These are phyloP conservation scores for Catharanthus roseus DNA, from an alignment of 257 asterid genomes.

Conservation along the genomic window DNA sequence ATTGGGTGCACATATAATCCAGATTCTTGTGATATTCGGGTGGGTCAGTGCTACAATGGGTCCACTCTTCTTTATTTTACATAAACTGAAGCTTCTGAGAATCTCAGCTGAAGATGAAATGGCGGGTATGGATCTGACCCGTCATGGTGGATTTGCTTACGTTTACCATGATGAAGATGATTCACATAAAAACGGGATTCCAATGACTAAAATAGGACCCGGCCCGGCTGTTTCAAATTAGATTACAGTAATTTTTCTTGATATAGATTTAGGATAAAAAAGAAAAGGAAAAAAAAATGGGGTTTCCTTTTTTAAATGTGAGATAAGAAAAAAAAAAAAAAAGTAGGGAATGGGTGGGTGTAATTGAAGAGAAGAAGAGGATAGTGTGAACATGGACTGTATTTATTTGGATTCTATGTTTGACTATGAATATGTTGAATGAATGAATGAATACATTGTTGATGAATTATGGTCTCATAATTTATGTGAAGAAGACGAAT, in stretches of 20 bases:
- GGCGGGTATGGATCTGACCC: slow-evolving; percentile 98
- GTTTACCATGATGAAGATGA: slow-evolving; percentile 55
- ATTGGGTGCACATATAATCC: slow-evolving; percentile 65
- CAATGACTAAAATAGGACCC: slow-evolving; percentile 53
- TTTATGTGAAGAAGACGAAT: background rate
- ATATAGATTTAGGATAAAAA: background rate
- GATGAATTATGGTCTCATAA: background rate
- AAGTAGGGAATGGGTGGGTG: slow-evolving; percentile 30
- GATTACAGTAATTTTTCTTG: background rate
- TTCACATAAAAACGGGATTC: slow-evolving; percentile 26
- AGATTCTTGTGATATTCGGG: slow-evolving; percentile 67
- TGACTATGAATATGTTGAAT: slow-evolving; percentile 2
- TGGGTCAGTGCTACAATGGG: slow-evolving; percentile 93
- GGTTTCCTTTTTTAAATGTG: background rate
- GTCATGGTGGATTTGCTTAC: slow-evolving; percentile 91
- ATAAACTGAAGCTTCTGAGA: slow-evolving; percentile 55
- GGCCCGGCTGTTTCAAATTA: slow-evolving; percentile 35
- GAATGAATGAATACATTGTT: background rate
- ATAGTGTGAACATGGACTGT: slow-evolving; percentile 23
- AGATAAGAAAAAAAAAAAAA: no score
- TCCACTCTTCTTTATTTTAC: slow-evolving; percentile 51
- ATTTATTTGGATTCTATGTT: background rate
- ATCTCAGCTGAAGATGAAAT: slow-evolving; percentile 74
- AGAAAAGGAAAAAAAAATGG: background rate
- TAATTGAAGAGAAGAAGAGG: slow-evolving; percentile 8